Base-by-base conservation (phyloP, 169 alveolate genomes). In the Amoebophrya sp. region DNA sequence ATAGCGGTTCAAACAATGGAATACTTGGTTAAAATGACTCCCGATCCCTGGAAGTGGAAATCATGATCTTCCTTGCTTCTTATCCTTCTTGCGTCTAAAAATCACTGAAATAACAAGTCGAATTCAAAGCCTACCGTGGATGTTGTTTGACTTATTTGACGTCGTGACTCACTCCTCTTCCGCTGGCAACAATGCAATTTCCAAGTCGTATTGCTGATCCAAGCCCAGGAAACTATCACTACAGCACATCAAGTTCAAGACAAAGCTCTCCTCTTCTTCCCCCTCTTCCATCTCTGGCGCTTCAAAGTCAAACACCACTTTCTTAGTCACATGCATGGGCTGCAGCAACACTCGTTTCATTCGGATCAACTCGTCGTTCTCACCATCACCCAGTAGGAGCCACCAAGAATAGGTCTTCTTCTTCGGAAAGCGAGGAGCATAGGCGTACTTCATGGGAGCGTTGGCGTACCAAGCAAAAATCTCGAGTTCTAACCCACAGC, bases 311-410 rank as follows among this genome's bases (percentile, higher is more conserved):
- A 92, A 91, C 34, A 77, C 40, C 41, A 89, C 41, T 47, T 92
- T 40, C 41, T 54, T 34, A 0, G 41, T 53, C 89, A 34, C 91
- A n/a, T 77, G 83, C 12, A 26, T n/a, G 65, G 91, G 92, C 40
- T 36, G 78, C 54, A 92, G 3, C 76, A 78, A 90, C 33, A 92
- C 92, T 53, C 93, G 93, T 47, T 91, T 91, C 89, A 92, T 65
- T 26, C 77, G 77, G 33, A 94, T 89, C 54, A 92, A 91, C 47
- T 92, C 94, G 54, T 92, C 94, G 38, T 65, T 90, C 93, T 92
- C 94, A 24, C 93, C 92, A 41, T 94, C 95, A 23, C 95, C 95
- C 41, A 94, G 94, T 39, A 93, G 90, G 89, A 93, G 90, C 93
- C 93, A 93, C 95, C 95, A 93, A 33, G 93, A 83, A 90, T 55